Evolutionary conservation across 345 rosid species (phyloP).

Genomic region (Heritiera littoralis): DNA sequence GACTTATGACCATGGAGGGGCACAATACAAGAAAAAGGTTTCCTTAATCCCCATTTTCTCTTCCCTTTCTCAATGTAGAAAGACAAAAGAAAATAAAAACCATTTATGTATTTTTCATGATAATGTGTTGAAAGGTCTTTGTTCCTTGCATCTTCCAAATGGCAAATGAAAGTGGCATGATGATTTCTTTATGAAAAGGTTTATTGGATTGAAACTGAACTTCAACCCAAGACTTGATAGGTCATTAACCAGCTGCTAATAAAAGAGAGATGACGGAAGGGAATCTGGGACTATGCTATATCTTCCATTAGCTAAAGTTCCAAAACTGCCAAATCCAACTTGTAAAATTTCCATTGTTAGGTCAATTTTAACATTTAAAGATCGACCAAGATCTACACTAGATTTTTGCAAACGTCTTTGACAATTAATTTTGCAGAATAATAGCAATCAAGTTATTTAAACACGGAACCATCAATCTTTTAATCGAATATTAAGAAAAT

Average conservation of each 20-base stretch:
- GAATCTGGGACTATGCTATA: neutral
- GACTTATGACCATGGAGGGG: too few species aligned
- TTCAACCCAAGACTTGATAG: neutral
- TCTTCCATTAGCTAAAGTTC: neutral
- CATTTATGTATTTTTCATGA: neutral
- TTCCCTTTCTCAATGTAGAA: neutral
- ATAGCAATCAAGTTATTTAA: too few species aligned
- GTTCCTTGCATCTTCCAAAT: neutral
- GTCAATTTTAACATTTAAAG: neutral
- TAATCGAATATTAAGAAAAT: too few species aligned
- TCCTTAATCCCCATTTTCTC: neutral
- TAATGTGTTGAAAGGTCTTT: too few species aligned
- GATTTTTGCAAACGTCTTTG: neutral
- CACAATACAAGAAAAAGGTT: neutral
- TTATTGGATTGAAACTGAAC: neutral
- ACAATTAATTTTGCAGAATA: neutral
- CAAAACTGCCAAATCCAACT: neutral
- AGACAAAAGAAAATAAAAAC: neutral
- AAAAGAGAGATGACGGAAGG: neutral
- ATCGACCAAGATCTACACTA: neutral
- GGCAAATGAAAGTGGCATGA: neutral
- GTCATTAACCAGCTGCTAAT: neutral
- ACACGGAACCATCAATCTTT: neutral
- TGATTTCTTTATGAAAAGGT: neutral
- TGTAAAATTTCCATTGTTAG: neutral